These are phyloP conservation scores for Kwoniella pini DNA, from an alignment of 768 basidiomycete genomes.

Conservation along the genomic window DNA sequence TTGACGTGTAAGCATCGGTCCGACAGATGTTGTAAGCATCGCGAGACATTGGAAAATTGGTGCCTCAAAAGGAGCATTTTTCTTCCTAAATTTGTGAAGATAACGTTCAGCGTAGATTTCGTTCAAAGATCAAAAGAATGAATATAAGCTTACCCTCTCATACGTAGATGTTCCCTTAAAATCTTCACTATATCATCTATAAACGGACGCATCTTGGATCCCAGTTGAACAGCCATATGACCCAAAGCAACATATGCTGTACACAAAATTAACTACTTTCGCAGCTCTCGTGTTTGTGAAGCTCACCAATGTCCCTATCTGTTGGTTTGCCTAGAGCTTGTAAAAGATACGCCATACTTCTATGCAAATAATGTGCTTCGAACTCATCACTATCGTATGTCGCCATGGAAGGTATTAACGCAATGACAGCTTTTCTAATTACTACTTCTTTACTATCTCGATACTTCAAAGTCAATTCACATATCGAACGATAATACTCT, in stretches of 20 bases:
- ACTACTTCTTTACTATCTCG: slow-evolving; percentile 81
- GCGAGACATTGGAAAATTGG: slow-evolving; percentile 97
- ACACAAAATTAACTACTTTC: no score
- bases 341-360: slow-evolving; percentile 88
- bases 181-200: slow-evolving; percentile 85
- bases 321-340: slow-evolving; percentile 83
- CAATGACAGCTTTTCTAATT: slow-evolving; percentile 91
- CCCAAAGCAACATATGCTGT: slow-evolving; percentile 94
- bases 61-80: slow-evolving; percentile 89
- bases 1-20: slow-evolving; percentile 90
- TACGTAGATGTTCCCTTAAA: slow-evolving; percentile 84
- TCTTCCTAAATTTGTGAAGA: slow-evolving; percentile 57
- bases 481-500: slow-evolving; percentile 70
- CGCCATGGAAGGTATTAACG: slow-evolving; percentile 90
- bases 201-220: slow-evolving; percentile 93
- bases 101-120: not conserved
- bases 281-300: not conserved
- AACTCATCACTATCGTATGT: slow-evolving; percentile 93
- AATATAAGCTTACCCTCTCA: slow-evolving; percentile 72
- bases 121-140: slow-evolving; percentile 7
- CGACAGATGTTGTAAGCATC: slow-evolving; percentile 92
- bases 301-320: slow-evolving; percentile 81
- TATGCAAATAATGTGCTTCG: slow-evolving; percentile 84
- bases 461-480: slow-evolving; percentile 86
- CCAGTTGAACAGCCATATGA: slow-evolving; percentile 85